Conservation (phyloP, 169 alveolate genomes). For the Neospora caninum region DNA sequence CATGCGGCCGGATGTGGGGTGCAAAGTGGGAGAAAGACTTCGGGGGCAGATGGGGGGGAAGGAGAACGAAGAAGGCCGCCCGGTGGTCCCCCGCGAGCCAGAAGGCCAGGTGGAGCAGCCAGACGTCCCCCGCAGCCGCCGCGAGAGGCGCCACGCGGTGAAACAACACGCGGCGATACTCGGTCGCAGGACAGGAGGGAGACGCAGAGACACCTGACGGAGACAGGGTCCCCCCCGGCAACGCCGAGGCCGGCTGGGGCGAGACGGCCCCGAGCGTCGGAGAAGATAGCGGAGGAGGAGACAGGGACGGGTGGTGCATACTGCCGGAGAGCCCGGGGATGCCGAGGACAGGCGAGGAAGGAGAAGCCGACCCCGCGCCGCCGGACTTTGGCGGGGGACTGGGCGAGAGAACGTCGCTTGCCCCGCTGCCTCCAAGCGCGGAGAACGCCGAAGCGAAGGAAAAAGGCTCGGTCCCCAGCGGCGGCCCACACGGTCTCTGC, state of each 20-base stretch:
- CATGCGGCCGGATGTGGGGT: neutral
- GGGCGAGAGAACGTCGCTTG: neutral
- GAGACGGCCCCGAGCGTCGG: neutral
- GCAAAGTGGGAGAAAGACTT: neutral
- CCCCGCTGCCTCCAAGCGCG: neutral
- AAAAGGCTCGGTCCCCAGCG: neutral
- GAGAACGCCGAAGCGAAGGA: neutral
- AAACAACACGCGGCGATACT: slow-evolving; percentile 56
- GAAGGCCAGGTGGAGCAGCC: slow-evolving; percentile 48
- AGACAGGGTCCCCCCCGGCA: neutral
- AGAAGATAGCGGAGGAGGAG: neutral
- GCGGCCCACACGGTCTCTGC: neutral
- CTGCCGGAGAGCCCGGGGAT: neutral
- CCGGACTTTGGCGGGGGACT: neutral
- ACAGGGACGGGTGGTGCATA: neutral
- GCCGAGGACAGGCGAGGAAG: neutral
- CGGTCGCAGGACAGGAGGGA: slow-evolving; percentile 48
- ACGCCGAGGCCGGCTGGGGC: no score
- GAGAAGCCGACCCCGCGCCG: neutral
- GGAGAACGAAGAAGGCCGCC: slow-evolving; percentile 44
- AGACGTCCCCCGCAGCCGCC: slow-evolving; percentile 57
- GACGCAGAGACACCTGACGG: neutral
- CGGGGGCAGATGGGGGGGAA: slow-evolving; percentile 47
- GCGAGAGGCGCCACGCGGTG: slow-evolving; percentile 54
- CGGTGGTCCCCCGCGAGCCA: slow-evolving; percentile 62